Evolutionary conservation across 2,329 filamentous ascomycete genomes (phyloP).

Genomic region (Paracorniculantispora psalliotae): DNA sequence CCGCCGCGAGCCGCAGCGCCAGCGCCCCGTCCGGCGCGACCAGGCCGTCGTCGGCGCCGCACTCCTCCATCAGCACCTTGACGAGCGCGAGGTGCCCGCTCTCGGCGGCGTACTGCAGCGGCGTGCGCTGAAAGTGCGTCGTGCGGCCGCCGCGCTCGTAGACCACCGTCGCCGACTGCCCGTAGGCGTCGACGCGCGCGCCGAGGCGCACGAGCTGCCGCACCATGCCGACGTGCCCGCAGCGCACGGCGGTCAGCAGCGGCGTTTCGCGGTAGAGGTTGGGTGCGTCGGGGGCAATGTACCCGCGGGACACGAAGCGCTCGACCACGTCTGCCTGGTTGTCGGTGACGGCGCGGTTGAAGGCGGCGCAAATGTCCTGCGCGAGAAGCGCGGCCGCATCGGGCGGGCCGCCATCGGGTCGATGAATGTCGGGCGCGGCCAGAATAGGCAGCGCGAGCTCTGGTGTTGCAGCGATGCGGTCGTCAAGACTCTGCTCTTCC

Average conservation of each 20-base stretch:
- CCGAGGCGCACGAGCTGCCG: constrained; percentile 31
- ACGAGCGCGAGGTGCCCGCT: constrained; percentile 36
- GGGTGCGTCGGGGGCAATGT: constrained; percentile 35
- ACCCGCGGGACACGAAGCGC: constrained; percentile 27
- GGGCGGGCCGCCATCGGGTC: not conserved
- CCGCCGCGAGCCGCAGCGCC: constrained; percentile 40
- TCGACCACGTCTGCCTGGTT: constrained; percentile 25
- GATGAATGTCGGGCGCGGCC: not conserved
- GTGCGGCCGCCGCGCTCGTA: constrained; percentile 20
- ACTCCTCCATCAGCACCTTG: constrained; percentile 35
- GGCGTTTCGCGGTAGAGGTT: constrained; percentile 27
- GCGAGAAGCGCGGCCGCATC: constrained; percentile 14
- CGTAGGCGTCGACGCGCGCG: constrained; percentile 28
- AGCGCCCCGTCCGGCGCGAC: constrained; percentile 42
- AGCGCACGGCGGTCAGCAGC: constrained; percentile 31
- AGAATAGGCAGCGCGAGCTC: not conserved
- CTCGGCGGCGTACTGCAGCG: constrained; percentile 40
- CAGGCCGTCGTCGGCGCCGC: constrained; percentile 37
- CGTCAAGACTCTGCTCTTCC: not conserved
- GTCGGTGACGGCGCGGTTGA: constrained; percentile 25
- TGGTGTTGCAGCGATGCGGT: not conserved
- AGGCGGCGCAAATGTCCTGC: constrained; percentile 25
- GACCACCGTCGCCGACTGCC: constrained; percentile 3
- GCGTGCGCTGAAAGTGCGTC: constrained; percentile 29
- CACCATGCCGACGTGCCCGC: constrained; percentile 27